phyloP scores from a whole-genome alignment of 1,284 basidiomycete species.

The Heliocybe sulcata region DNA sequence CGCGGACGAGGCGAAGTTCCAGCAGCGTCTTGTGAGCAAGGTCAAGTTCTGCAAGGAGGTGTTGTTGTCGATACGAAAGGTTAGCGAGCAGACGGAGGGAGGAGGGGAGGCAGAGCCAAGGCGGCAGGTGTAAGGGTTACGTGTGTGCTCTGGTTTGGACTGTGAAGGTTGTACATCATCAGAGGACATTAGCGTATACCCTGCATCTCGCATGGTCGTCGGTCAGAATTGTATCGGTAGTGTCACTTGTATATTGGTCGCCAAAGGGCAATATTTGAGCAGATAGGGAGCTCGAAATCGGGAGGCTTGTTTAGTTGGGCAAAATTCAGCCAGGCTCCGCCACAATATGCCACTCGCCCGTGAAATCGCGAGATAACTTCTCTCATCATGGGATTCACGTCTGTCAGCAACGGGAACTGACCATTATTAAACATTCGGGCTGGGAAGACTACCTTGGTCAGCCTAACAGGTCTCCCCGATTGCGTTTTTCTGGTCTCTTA shows the following conservation, averaged over 20 bases:
- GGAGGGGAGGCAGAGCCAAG: conserved; percentile 7
- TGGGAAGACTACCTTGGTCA: background rate
- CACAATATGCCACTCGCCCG: too few relatives aligned
- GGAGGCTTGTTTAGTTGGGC: too few relatives aligned
- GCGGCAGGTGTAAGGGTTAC: conserved; percentile 2
- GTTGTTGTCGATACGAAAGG: conserved; percentile 43
- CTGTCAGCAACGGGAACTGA: too few relatives aligned
- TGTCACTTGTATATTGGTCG: background rate
- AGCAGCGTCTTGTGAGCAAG: conserved; percentile 64
- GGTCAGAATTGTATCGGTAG: background rate
- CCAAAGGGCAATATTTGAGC: too few relatives aligned
- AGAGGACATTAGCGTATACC: background rate
- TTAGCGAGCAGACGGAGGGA: conserved; percentile 1
- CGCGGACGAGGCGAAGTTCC: conserved; percentile 49
- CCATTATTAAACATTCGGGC: background rate
- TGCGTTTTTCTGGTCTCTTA: background rate
- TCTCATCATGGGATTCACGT: too few relatives aligned
- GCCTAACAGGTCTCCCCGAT: background rate
- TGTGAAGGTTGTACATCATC: background rate
- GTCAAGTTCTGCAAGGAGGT: conserved; percentile 81
- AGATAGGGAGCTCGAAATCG: too few relatives aligned
- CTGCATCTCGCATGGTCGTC: background rate
- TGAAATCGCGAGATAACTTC: too few relatives aligned
- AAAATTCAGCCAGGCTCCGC: too few relatives aligned
- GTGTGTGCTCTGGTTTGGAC: background rate